Conservation (phyloP, 257 asterid genomes). For the Eustoma russellianum region DNA sequence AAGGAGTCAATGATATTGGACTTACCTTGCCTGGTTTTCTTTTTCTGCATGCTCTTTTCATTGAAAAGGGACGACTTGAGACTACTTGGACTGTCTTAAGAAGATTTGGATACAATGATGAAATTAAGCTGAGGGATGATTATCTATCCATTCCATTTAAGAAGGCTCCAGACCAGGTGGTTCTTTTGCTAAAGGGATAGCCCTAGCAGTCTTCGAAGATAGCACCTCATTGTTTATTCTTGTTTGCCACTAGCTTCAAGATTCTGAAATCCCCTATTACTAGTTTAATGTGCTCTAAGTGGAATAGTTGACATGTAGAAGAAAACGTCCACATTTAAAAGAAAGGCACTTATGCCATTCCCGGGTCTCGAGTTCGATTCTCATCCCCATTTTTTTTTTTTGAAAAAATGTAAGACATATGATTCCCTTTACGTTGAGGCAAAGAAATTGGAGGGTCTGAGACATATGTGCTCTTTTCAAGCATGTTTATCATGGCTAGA, state of each 20-base stretch:
- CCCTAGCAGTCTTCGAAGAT: not conserved
- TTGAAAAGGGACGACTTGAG: conserved; percentile 87
- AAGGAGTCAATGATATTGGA: conserved; percentile 83
- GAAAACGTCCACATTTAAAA: not conserved
- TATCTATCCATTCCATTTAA: conserved; percentile 56
- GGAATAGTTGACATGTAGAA: not conserved
- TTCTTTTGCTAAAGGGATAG: conserved; percentile 9
- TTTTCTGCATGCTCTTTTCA: conserved; percentile 85
- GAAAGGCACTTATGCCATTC: no score
- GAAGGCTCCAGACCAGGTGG: conserved; percentile 92
- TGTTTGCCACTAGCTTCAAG: no score
- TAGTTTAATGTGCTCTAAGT: not conserved
- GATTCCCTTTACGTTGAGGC: not conserved
- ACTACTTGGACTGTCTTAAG: conserved; percentile 89
- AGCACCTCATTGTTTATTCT: no score
- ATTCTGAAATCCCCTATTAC: not conserved
- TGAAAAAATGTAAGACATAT: not conserved
- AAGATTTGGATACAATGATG: conserved; percentile 83
- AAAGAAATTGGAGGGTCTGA: not conserved
- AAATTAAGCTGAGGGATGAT: conserved; percentile 69
- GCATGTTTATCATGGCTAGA: not conserved
- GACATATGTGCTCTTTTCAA: not conserved
- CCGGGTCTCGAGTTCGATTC: no score
- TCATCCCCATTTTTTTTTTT: no score
- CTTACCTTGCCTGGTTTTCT: conserved; percentile 89